These are phyloP conservation scores for Acer campestre DNA, from an alignment of 345 rosid genomes.

Conservation along the genomic window DNA sequence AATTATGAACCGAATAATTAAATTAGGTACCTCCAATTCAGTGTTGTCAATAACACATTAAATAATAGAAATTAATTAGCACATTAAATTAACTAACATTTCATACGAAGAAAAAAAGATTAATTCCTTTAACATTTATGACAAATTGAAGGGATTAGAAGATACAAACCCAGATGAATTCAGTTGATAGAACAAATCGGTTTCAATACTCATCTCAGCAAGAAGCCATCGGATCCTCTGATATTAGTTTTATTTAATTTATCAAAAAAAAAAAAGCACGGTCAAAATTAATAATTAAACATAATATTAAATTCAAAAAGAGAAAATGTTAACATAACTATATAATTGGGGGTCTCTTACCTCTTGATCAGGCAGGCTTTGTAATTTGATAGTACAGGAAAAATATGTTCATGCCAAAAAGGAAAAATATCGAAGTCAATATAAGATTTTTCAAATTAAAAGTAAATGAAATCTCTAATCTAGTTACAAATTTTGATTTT, in stretches of 20 bases:
- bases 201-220: constrained; percentile 18
- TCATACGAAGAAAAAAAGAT: background rate
- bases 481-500: background rate
- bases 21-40: constrained; percentile 1
- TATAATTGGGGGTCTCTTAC: background rate
- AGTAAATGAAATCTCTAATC: background rate
- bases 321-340: background rate
- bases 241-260: background rate
- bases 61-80: background rate
- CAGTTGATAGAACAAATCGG: constrained; percentile 3
- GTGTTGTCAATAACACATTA: background rate
- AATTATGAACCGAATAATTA: no score
- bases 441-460: background rate
- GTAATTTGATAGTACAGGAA: constrained; percentile 1
- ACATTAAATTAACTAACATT: background rate
- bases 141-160: background rate
- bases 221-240: constrained; percentile 18
- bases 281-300: background rate
- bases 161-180: constrained; percentile 18
- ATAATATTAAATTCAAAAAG: background rate
- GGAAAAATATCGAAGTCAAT: constrained; percentile 5
- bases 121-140: background rate
- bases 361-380: constrained; percentile 20
- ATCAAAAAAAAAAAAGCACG: no score
- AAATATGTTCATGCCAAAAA: background rate